phyloP scores from a whole-genome alignment of 106 monocot species.

The Apostasia shenzhenica region DNA sequence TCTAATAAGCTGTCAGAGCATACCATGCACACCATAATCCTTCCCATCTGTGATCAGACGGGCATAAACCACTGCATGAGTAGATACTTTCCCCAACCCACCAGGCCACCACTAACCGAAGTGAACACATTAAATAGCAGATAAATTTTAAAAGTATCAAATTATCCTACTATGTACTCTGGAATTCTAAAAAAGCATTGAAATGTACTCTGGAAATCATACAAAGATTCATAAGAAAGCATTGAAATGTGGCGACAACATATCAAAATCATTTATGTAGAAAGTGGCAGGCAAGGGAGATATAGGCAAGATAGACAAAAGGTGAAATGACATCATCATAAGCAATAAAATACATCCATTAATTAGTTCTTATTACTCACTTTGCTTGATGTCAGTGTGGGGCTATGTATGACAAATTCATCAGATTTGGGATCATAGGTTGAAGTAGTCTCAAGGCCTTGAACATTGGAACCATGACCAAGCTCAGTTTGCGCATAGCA shows the following conservation, averaged over 20 bases:
- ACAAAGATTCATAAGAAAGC: background rate
- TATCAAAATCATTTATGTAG: too few relatives aligned
- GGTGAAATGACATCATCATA: background rate
- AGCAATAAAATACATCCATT: slow-evolving; percentile 3
- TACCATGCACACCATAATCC: slow-evolving; percentile 92
- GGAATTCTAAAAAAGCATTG: background rate
- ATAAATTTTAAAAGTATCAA: background rate
- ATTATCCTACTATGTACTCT: background rate
- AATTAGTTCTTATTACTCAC: slow-evolving; percentile 24
- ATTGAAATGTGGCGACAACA: background rate
- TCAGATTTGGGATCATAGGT: slow-evolving; percentile 89
- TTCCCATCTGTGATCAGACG: slow-evolving; percentile 72
- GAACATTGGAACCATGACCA: slow-evolving; percentile 98
- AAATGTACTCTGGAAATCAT: background rate
- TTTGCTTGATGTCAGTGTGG: slow-evolving; percentile 94
- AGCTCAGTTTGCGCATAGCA: slow-evolving; percentile 99
- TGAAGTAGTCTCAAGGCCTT: slow-evolving; percentile 99
- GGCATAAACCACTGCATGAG: slow-evolving; percentile 90
- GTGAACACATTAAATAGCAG: slow-evolving; percentile 2
- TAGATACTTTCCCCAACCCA: slow-evolving; percentile 88
- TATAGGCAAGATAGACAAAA: background rate
- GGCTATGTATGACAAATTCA: slow-evolving; percentile 98
- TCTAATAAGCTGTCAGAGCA: background rate
- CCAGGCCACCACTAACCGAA: slow-evolving; percentile 96
- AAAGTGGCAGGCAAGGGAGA: background rate